These are phyloP conservation scores for Canariomyces notabilis DNA, from an alignment of 2,329 filamentous ascomycete genomes.

Conservation along the genomic window DNA sequence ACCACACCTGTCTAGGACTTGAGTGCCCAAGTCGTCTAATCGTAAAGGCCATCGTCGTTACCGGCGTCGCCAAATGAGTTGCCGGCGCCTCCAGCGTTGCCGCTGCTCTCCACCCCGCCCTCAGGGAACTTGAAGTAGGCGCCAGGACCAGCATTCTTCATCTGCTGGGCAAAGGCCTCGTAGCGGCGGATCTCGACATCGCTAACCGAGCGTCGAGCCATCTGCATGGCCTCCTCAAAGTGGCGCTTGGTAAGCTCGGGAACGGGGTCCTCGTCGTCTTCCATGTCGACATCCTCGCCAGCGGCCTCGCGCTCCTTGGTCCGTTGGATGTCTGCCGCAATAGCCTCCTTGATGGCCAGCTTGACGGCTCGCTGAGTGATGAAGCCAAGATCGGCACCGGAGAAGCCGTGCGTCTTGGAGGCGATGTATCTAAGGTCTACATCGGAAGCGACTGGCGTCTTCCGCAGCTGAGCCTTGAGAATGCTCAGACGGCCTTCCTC, in stretches of 20 bases:
- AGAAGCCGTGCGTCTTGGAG: slow-evolving; percentile 96
- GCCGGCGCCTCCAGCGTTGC: slow-evolving; percentile 55
- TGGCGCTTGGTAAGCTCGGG: slow-evolving; percentile 93
- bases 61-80: slow-evolving; percentile 76
- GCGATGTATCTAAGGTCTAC: slow-evolving; percentile 90
- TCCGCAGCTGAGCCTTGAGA: slow-evolving; percentile 92
- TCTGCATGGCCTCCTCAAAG: slow-evolving; percentile 98
- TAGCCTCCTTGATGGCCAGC: slow-evolving; percentile 98
- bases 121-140: slow-evolving; percentile 97
- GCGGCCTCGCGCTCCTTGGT: slow-evolving; percentile 82
- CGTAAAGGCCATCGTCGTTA: slow-evolving; percentile 95
- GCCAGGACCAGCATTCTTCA: slow-evolving; percentile 96
- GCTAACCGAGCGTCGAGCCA: slow-evolving; percentile 85
- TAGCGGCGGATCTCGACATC: slow-evolving; percentile 98
- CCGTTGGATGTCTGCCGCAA: slow-evolving; percentile 81
- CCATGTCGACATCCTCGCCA: slow-evolving; percentile 76
- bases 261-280: slow-evolving; percentile 89
- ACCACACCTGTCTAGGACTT: background rate
- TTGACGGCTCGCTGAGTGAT: slow-evolving; percentile 98
- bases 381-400: slow-evolving; percentile 98
- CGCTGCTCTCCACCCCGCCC: slow-evolving; percentile 62
- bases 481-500: slow-evolving; percentile 85
- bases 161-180: slow-evolving; percentile 96
- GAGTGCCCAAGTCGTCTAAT: slow-evolving; percentile 51
- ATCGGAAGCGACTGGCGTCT: slow-evolving; percentile 86